These are phyloP conservation scores for Aristolochia contorta DNA, from an alignment of 164 flowering plant species.

Conservation along the genomic window DNA sequence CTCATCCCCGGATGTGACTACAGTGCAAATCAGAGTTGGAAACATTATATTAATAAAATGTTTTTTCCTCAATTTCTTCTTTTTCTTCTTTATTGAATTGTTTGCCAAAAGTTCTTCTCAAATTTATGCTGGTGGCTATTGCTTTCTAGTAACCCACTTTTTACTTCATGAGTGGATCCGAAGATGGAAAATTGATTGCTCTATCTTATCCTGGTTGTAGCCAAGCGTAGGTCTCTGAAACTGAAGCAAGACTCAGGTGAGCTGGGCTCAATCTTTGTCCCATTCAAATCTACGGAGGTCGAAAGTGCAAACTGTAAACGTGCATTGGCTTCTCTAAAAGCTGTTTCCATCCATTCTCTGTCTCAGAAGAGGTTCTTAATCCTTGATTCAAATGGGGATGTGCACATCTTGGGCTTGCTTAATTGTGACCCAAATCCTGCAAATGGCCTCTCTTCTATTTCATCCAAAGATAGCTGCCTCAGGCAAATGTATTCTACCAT, in stretches of 20 bases:
- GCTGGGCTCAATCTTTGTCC: conserved; percentile 35
- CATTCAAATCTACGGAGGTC: conserved; percentile 29
- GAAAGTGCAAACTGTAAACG: conserved; percentile 16
- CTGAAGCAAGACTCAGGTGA: conserved; percentile 46
- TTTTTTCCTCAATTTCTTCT: too few relatives aligned
- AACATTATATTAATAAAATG: too few relatives aligned
- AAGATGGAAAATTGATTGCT: too few relatives aligned
- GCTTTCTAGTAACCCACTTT: too few relatives aligned
- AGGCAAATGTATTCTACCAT: conserved; percentile 38
- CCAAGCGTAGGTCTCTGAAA: conserved; percentile 36
- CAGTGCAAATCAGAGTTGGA: too few relatives aligned
- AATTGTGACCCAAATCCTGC: conserved; percentile 18
- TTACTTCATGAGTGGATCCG: too few relatives aligned
- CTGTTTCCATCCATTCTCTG: conserved; percentile 53
- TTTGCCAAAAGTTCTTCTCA: too few relatives aligned
- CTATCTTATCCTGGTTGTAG: conserved; percentile 36
- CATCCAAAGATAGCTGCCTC: conserved; percentile 21
- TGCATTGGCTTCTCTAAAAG: conserved; percentile 30
- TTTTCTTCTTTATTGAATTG: too few relatives aligned
- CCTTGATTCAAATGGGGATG: conserved; percentile 62
- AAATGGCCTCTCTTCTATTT: conserved; percentile 8
- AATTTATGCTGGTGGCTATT: too few relatives aligned
- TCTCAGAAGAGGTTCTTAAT: conserved; percentile 45
- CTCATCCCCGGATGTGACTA: too few relatives aligned
- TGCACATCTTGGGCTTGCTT: conserved; percentile 41